Conservation (phyloP, 2,329 filamentous ascomycete species). For the Xylariaceae sp. region DNA sequence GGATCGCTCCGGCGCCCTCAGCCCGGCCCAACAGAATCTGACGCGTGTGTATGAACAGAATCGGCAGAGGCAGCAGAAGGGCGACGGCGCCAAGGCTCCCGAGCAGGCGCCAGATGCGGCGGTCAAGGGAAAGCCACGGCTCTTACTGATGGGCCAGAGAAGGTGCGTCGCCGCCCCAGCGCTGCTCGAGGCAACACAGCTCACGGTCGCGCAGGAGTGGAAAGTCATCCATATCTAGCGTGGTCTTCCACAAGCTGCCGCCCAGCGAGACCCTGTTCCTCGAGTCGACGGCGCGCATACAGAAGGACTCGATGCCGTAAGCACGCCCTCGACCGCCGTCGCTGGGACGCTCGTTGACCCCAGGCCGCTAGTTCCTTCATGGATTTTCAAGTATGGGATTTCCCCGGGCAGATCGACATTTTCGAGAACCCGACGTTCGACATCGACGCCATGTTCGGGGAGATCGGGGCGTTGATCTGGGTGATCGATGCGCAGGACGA, state of each 20-base stretch:
- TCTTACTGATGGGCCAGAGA: slow-evolving; percentile 91
- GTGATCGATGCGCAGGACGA: slow-evolving; percentile 98
- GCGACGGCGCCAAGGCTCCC: slow-evolving; percentile 39
- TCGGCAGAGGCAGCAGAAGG: slow-evolving; percentile 40
- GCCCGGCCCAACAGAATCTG: slow-evolving; percentile 56
- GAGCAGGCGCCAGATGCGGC: slow-evolving; percentile 38
- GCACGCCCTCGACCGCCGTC: slow-evolving; percentile 25
- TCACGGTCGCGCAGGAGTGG: slow-evolving; percentile 60
- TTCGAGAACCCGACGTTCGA: slow-evolving; percentile 87
- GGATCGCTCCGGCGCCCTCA: slow-evolving; percentile 31
- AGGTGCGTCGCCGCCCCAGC: slow-evolving; percentile 50
- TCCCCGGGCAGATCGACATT: slow-evolving; percentile 84
- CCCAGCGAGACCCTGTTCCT: slow-evolving; percentile 93
- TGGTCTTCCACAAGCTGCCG: slow-evolving; percentile 97
- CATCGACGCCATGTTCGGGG: slow-evolving; percentile 87
- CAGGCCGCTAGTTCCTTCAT: slow-evolving; percentile 71
- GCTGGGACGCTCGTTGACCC: slow-evolving; percentile 12
- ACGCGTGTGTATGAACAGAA: slow-evolving; percentile 57
- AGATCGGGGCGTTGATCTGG: slow-evolving; percentile 93
- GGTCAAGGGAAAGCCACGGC: slow-evolving; percentile 66
- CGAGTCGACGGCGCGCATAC: slow-evolving; percentile 88
- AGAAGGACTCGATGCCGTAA: slow-evolving; percentile 92
- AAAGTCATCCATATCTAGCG: slow-evolving; percentile 96
- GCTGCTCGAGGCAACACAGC: too few relatives aligned
- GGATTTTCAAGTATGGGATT: slow-evolving; percentile 98